Evolutionary conservation across 345 rosid species (phyloP).

Genomic region (Eucalyptus dawsonii): DNA sequence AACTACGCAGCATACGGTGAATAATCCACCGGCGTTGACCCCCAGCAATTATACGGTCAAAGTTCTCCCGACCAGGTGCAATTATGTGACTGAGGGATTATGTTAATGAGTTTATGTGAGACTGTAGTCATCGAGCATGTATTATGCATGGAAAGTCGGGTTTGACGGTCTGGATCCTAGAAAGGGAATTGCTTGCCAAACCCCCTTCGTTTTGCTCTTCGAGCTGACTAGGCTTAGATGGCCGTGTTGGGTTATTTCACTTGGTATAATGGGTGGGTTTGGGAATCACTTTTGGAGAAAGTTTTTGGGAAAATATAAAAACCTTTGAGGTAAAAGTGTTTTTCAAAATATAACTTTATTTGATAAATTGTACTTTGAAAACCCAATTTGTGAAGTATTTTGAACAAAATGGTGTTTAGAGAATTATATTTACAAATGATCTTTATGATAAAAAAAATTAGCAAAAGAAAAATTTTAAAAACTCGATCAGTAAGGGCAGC

Average conservation of each 20-base stretch:
- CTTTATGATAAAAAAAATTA: no score
- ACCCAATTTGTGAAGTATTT: no score
- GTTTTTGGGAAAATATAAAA: no score
- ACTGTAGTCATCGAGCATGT: not conserved
- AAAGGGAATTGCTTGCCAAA: not conserved
- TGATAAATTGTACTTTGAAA: no score
- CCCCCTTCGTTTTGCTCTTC: not conserved
- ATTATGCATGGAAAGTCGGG: not conserved
- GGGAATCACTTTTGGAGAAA: accelerated
- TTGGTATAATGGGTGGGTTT: no score
- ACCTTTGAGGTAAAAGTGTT: no score
- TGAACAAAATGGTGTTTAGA: no score
- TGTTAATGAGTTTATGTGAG: accelerated
- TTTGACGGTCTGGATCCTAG: not conserved
- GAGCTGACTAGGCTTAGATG: not conserved
- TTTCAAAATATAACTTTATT: no score
- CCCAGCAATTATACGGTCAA: not conserved
- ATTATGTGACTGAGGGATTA: not conserved
- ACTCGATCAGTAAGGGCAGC: no score
- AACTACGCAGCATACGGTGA: not conserved
- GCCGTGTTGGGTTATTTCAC: accelerated
- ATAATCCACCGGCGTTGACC: not conserved
- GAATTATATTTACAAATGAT: no score
- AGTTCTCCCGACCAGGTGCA: not conserved
- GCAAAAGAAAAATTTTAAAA: no score